phyloP scores from a whole-genome alignment of 768 basidiomycete species.

The Macrocybe gigantea region DNA sequence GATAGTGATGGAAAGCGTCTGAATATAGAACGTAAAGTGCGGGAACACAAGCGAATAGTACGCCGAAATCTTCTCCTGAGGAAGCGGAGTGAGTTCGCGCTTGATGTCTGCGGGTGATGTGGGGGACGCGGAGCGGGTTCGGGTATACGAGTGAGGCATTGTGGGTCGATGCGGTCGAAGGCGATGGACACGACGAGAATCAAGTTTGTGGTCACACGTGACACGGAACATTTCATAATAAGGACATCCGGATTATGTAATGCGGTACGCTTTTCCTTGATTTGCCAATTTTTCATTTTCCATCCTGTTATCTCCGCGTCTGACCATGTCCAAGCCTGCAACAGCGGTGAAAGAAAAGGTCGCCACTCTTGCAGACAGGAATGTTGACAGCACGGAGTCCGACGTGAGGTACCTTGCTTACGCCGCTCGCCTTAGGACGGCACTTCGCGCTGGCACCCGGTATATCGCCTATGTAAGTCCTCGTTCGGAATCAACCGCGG shows the following conservation, averaged over 20 bases:
- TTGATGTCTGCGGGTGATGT: constrained; percentile 18
- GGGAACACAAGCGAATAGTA: constrained; percentile 94
- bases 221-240: no score
- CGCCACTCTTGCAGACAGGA: constrained; percentile 52
- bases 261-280: no score
- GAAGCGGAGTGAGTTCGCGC: constrained; percentile 26
- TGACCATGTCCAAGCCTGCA: no score
- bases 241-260: no score
- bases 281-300: no score
- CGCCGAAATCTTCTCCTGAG: constrained; percentile 79
- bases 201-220: constrained; percentile 6
- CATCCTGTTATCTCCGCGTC: neutral
- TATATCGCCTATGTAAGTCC: constrained; percentile 72
- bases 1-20: constrained; percentile 91
- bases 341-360: constrained; percentile 12
- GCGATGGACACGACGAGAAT: constrained; percentile 13
- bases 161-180: constrained; percentile 1
- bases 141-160: constrained; percentile 32
- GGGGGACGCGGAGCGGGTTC: constrained; percentile 35
- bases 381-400: constrained; percentile 64
- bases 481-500: neutral
- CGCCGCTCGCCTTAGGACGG: constrained; percentile 71
- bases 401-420: constrained; percentile 72
- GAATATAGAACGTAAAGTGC: constrained; percentile 93
- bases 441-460: constrained; percentile 59